These are phyloP conservation scores for Dictyostelium gargantuum DNA, from an alignment of 208 protist genomes.

Conservation along the genomic window DNA sequence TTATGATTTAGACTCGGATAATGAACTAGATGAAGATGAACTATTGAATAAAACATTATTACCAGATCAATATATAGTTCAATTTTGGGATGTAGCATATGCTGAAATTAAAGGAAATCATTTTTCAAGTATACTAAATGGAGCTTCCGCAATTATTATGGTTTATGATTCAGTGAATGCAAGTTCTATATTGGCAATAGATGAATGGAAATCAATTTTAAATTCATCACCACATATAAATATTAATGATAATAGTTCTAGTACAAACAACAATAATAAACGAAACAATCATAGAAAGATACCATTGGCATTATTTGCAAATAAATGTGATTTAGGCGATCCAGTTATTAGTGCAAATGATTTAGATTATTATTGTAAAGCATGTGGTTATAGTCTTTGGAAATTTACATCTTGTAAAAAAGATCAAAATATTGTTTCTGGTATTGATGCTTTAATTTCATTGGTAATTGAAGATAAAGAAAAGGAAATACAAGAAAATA, in stretches of 20 bases:
- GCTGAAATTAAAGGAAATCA: conserved; percentile 45
- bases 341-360: background rate
- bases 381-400: conserved; percentile 18
- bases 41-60: background rate
- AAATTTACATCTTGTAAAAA: conserved; percentile 11
- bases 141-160: background rate
- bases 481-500: background rate
- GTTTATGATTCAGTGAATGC: conserved; percentile 43
- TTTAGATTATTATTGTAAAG: conserved; percentile 39
- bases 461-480: conserved; percentile 19
- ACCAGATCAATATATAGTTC: background rate
- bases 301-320: conserved; percentile 38
- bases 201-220: conserved; percentile 37
- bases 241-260: background rate
- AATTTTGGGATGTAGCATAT: conserved; percentile 44
- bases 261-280: background rate
- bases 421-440: background rate
- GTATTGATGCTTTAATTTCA: conserved; percentile 23
- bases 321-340: conserved; percentile 46
- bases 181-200: conserved; percentile 9
- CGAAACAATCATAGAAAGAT: background rate
- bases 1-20: background rate
- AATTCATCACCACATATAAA: background rate
- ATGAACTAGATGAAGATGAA: background rate
- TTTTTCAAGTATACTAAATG: background rate